Evolutionary conservation across 345 rosid genomes (phyloP).

Genomic region (Erysimum cheiranthoides): DNA sequence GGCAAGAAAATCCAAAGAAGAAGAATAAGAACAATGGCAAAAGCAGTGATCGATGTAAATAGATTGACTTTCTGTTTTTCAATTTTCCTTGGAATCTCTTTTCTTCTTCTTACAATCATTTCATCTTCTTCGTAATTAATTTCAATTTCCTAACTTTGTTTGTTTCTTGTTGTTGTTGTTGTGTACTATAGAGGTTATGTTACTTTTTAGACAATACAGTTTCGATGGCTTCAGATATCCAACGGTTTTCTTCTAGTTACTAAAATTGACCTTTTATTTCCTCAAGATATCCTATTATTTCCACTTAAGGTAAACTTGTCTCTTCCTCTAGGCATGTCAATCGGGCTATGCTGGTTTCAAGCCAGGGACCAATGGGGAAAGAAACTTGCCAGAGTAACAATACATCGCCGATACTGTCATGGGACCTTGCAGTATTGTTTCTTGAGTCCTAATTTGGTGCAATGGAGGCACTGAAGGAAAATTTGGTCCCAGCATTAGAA

Average conservation of each 20-base stretch:
- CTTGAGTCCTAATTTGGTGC: not conserved
- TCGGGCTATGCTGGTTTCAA: no score
- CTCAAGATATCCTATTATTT: not conserved
- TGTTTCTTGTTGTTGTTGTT: not conserved
- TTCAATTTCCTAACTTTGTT: not conserved
- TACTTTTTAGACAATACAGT: not conserved
- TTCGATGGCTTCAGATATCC: not conserved
- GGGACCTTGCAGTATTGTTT: not conserved
- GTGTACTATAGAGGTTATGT: not conserved
- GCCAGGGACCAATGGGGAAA: no score
- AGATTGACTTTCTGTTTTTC: not conserved
- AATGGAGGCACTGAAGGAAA: no score
- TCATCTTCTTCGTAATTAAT: not conserved
- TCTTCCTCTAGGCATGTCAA: no score
- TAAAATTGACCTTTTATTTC: not conserved
- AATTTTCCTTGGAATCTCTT: not conserved
- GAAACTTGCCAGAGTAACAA: no score
- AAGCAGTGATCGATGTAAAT: constrained; percentile 10
- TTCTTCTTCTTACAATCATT: not conserved
- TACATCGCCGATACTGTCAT: not conserved
- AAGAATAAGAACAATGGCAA: not conserved
- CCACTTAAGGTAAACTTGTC: no score
- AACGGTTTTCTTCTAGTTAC: not conserved
- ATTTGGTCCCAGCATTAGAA: no score
- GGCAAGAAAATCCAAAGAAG: not conserved